phyloP scores from a whole-genome alignment of 805 yeast species.

The Huiozyma sinensis region DNA sequence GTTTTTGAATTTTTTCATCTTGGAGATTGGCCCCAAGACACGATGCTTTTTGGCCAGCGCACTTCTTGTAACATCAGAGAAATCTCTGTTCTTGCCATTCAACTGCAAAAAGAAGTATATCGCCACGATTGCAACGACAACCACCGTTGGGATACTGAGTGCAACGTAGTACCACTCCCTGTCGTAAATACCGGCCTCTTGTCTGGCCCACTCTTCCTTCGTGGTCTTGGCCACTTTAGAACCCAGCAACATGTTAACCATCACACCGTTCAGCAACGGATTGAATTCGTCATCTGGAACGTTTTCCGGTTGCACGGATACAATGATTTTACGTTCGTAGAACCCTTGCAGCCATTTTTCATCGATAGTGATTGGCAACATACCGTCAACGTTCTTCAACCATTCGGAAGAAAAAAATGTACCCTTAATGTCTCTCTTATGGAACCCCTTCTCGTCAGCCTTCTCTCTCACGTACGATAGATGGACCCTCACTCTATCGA shows the following conservation, averaged over 20 bases:
- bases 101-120: constrained; percentile 55
- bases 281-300: constrained; percentile 58
- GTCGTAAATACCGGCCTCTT: constrained; percentile 36
- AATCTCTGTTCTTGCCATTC: constrained; percentile 47
- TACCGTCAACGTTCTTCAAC: constrained; percentile 54
- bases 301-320: constrained; percentile 66
- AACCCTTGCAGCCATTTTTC: constrained; percentile 55
- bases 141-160: constrained; percentile 58
- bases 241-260: constrained; percentile 34
- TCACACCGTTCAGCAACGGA: constrained; percentile 40
- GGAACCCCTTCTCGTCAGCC: constrained; percentile 45
- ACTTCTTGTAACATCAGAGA: constrained; percentile 32
- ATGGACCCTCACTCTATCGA: constrained; percentile 54
- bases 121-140: constrained; percentile 44
- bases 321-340: constrained; percentile 43
- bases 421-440: constrained; percentile 32
- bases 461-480: constrained; percentile 53
- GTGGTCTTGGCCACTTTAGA: constrained; percentile 33
- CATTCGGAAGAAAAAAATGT: constrained; percentile 67
- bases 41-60: constrained; percentile 29
- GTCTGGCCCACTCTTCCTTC: constrained; percentile 33
- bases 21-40: constrained; percentile 32
- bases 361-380: constrained; percentile 47
- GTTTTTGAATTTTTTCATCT: constrained; percentile 21
- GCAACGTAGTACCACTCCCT: constrained; percentile 51